A percentile compares a stretch with the other conserved stretches of the same genome.
Evolutionary conservation across 441 rosid species (phyloP).

Genomic region (Syzygium malaccense): DNA sequence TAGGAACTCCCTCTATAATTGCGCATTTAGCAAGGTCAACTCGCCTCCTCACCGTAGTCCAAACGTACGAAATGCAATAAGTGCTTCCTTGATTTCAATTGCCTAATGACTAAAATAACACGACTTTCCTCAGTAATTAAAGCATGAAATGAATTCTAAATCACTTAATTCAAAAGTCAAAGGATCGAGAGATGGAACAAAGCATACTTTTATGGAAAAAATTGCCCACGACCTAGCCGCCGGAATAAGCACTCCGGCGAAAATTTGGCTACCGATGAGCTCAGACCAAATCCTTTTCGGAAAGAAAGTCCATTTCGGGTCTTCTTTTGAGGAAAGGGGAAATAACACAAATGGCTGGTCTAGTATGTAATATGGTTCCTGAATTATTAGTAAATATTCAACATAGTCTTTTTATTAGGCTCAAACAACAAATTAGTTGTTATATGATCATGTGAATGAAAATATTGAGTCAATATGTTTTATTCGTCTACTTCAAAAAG

Average conservation of each 20-base stretch:
- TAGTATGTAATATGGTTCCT: accelerated
- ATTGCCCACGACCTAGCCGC: neutral
- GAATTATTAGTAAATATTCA: neutral
- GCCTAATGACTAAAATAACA: neutral
- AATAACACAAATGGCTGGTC: accelerated
- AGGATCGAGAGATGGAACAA: neutral
- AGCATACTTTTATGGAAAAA: neutral
- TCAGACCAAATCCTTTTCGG: accelerated
- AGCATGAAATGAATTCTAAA: neutral
- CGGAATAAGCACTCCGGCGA: accelerated
- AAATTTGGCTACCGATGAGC: accelerated
- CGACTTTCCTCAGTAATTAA: neutral
- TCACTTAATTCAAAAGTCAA: neutral
- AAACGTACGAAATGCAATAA: neutral
- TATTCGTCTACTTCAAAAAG: neutral
- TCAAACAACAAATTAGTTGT: neutral
- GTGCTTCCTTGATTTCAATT: neutral
- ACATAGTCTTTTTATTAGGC: neutral
- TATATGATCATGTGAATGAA: neutral
- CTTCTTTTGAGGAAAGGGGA: neutral
- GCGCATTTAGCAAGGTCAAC: neutral
- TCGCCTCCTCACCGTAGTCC: neutral
- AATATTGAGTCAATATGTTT: neutral
- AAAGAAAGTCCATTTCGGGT: neutral
- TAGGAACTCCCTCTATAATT: neutral